A percentile compares a stretch with the other conserved stretches of the same genome.
phyloP scores from a whole-genome alignment of 805 yeast genomes.

The Starmerella bombi region DNA sequence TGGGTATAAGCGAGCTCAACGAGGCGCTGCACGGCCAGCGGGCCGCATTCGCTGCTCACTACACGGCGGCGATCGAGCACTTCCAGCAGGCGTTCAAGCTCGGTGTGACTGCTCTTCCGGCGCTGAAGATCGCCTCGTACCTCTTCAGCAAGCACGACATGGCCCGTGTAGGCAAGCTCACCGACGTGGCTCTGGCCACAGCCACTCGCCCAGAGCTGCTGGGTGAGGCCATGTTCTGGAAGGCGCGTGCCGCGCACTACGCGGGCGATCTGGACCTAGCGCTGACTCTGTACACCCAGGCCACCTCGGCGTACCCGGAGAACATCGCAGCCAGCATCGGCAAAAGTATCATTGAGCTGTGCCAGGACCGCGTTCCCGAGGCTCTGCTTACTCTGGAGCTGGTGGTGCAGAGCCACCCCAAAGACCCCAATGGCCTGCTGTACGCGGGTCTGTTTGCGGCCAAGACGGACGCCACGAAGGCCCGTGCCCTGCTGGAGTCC shows the following conservation, averaged over 20 bases:
- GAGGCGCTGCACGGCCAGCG: conserved; percentile 41
- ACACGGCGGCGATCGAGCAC: conserved; percentile 43
- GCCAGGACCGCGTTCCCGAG: conserved; percentile 60
- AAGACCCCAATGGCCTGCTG: conserved; percentile 52
- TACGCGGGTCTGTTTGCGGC: conserved; percentile 42
- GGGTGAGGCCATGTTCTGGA: conserved; percentile 69
- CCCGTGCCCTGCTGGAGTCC: conserved; percentile 53
- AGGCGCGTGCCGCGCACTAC: conserved; percentile 61
- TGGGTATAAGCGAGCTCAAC: conserved; percentile 58
- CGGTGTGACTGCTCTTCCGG: conserved; percentile 40
- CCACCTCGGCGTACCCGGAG: conserved; percentile 46
- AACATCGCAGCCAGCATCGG: conserved; percentile 67
- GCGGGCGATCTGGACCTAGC: conserved; percentile 53
- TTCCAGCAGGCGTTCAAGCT: conserved; percentile 32
- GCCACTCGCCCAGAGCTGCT: conserved; percentile 32
- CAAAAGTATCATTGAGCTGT: conserved; percentile 69
- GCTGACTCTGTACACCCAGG: conserved; percentile 56
- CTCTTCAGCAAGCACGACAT: conserved; percentile 56
- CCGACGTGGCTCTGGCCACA: conserved; percentile 36
- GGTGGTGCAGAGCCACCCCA: conserved; percentile 50
- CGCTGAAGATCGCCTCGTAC: conserved; percentile 54
- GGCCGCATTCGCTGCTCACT: conserved; percentile 47
- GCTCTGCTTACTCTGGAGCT: conserved; percentile 77
- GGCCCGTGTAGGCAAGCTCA: conserved; percentile 43
- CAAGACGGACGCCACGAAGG: conserved; percentile 37